Percentiles rank a stretch among this genome's conserved stretches.
These are phyloP conservation scores for Berberis vulgaris DNA, from an alignment of 164 flowering plant species.

Conservation along the genomic window DNA sequence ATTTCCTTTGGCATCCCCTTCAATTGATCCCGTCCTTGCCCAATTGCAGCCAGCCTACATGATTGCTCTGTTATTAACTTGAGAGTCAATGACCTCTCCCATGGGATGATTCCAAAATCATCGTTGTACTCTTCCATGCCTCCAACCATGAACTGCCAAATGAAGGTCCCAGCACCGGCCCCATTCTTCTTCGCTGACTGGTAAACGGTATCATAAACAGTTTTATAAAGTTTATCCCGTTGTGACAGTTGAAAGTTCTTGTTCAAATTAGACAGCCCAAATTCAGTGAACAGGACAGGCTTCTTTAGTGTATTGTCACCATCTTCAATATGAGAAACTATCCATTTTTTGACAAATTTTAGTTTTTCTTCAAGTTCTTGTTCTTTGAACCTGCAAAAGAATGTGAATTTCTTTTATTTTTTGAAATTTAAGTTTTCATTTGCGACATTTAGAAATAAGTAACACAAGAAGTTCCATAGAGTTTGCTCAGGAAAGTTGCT, in stretches of 20 bases:
- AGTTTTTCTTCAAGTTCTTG: constrained; percentile 44
- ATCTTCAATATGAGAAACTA: constrained; percentile 73
- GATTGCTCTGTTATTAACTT: constrained; percentile 50
- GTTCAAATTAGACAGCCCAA: constrained; percentile 55
- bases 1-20: constrained; percentile 23
- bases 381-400: constrained; percentile 36
- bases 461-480: not conserved
- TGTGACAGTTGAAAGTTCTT: constrained; percentile 47
- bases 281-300: constrained; percentile 78
- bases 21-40: constrained; percentile 14
- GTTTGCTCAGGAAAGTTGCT: constrained; percentile 8
- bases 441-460: not conserved
- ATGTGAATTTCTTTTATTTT: not conserved
- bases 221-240: constrained; percentile 47
- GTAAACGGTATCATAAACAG: constrained; percentile 45
- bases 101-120: constrained; percentile 76
- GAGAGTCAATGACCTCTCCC: constrained; percentile 45
- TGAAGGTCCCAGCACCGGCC: constrained; percentile 73
- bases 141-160: constrained; percentile 77
- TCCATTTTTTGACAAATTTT: constrained; percentile 54
- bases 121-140: constrained; percentile 84
- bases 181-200: constrained; percentile 54
- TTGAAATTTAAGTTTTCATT: not conserved
- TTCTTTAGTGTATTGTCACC: constrained; percentile 67
- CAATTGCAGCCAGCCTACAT: constrained; percentile 48